These are phyloP conservation scores for Penicillium fimorum DNA, from an alignment of 495 filamentous ascomycete species.

Conservation along the genomic window DNA sequence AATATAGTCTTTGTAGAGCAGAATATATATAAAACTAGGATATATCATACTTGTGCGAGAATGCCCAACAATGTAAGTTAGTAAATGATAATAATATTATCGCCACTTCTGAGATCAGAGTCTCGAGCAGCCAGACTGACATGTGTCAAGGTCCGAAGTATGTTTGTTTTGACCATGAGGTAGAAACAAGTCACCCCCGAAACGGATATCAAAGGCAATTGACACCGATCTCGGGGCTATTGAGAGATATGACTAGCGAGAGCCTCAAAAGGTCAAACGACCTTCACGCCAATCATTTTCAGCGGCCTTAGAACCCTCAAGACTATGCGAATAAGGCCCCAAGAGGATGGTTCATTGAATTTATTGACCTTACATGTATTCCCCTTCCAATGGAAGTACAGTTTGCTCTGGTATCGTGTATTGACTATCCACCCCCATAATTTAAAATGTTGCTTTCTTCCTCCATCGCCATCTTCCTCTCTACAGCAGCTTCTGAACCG, in stretches of 20 bases:
- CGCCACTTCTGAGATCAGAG: neutral
- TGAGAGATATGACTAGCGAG: neutral
- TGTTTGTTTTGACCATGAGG: neutral
- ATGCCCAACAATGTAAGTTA: neutral
- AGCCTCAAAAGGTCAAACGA: neutral
- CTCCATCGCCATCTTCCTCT: neutral
- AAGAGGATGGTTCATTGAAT: neutral
- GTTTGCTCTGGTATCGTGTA: neutral
- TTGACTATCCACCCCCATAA: neutral
- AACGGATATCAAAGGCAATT: neutral
- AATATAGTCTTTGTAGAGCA: neutral
- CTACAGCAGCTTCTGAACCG: neutral
- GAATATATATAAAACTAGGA: neutral
- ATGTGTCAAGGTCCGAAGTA: neutral
- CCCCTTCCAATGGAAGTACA: neutral
- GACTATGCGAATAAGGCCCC: neutral
- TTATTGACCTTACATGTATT: neutral
- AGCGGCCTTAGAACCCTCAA: neutral
- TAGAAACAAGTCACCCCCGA: neutral
- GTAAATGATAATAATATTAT: neutral
- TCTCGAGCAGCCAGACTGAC: neutral
- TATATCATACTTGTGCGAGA: neutral
- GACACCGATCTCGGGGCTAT: neutral
- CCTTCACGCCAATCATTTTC: neutral
- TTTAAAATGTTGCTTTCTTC: neutral